Evolutionary conservation across 2,329 filamentous ascomycete species (phyloP), one percentile per base, ranked within the genome.

Genomic region (Trichoderma citrinoviride): DNA sequence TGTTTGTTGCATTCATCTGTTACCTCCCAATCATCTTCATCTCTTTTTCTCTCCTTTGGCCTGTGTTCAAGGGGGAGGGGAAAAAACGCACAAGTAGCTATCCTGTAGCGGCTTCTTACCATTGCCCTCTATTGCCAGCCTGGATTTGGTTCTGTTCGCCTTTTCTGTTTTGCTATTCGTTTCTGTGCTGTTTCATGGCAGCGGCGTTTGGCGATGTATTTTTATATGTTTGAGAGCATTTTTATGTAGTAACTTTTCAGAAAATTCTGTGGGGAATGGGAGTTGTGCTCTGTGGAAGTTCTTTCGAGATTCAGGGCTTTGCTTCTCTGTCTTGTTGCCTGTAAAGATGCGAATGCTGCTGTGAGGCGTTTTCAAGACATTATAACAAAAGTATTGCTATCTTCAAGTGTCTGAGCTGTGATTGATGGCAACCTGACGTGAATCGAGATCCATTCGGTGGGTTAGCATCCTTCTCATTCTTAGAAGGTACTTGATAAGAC

Each of bases 171-270:
- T 50, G 33, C 33, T 3, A 14, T 37, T 5, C 2, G 5, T 37
- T 14, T 10, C 33, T 70, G 67, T 71, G 70, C 67, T 73, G 69
- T 74, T 37, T 54, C 72, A 76, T 74, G 70, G 74, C 73, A 76
- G 70, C 65, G 75, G 75, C 70, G 75, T 74, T 73, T 68, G 66
- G 62, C 12, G 70, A 4, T 37, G 12, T 14, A 14, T 12, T 14
- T 37, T 37, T n/a, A n/a, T n/a, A 71, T 75, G 67, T 73, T 70
- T 68, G 68, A 70, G 68, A 70, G 29, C 71, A 52, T 73, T 71
- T 14, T 5, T 68, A 69, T 62, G 67, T 73, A 74, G 74, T 66
- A 68, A 71, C 72, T 70, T 60, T 75, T 70, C n/a, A 71, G 1
- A 37, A 37, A 52, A 71, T 68, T 70, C 64, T 49, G 49, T 58